phyloP scores from a whole-genome alignment of 2,329 filamentous ascomycete species.

The Talaromyces sp. region DNA sequence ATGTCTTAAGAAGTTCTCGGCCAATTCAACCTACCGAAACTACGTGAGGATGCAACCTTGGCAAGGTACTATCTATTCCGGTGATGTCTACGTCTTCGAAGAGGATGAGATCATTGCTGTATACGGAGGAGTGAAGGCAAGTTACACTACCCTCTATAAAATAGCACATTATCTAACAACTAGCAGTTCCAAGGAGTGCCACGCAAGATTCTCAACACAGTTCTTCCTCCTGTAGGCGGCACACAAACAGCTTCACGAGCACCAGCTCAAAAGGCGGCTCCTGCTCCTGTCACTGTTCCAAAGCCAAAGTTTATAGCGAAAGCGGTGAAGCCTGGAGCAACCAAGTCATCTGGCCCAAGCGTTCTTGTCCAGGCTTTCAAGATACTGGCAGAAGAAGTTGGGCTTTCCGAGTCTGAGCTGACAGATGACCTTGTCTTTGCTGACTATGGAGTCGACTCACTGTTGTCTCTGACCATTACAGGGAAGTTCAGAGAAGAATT shows the following conservation, averaged over 20 bases:
- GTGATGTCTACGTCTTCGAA: conserved; percentile 52
- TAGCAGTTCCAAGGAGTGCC: conserved; percentile 27
- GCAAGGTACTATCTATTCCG: conserved; percentile 34
- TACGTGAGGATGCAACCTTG: conserved; percentile 29
- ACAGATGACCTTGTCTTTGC: conserved; percentile 17
- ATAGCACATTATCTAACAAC: conserved; percentile 8
- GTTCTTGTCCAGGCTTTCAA: conserved; percentile 32
- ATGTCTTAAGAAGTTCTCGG: conserved; percentile 16
- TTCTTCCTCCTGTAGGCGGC: conserved; percentile 29
- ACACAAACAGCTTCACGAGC: conserved; percentile 19
- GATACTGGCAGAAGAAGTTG: conserved; percentile 31
- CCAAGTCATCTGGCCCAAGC: conserved; percentile 22
- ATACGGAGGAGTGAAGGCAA: conserved; percentile 36
- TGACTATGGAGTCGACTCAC: conserved; percentile 29
- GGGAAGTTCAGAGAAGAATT: conserved; percentile 24
- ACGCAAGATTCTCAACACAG: conserved; percentile 20
- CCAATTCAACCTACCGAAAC: conserved; percentile 18
- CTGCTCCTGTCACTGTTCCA: conserved; percentile 17
- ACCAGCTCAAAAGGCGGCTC: conserved; percentile 17
- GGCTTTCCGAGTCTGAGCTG: conserved; percentile 29
- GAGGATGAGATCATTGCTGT: conserved; percentile 11
- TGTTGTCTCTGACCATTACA: conserved; percentile 27
- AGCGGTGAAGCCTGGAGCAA: conserved; percentile 22
- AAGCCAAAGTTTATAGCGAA: conserved; percentile 25
- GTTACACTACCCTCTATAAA: not conserved